Conservation (phyloP, 345 rosid species). For the Pistacia integerrima region DNA sequence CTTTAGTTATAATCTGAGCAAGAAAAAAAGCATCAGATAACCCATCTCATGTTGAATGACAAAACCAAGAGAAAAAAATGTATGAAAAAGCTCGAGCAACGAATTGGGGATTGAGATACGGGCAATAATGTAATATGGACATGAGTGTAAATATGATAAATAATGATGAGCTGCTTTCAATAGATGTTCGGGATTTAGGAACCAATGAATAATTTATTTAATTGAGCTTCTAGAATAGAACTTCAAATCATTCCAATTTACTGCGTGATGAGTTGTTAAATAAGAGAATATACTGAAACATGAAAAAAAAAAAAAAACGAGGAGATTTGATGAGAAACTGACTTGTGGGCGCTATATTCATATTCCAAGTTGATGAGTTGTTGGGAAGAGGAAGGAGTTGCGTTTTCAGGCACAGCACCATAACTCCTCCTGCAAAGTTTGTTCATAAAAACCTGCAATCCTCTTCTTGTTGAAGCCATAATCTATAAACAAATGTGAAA, state of each 20-base stretch:
- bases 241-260: not conserved
- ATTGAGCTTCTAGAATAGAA: not conserved
- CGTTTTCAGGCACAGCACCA: conserved; percentile 44
- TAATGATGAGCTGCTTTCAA: not conserved
- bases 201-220: not conserved
- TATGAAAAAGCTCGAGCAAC: not conserved
- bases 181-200: not conserved
- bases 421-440: conserved; percentile 41
- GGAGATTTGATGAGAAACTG: conserved; percentile 14
- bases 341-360: conserved; percentile 95
- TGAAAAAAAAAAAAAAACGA: not conserved
- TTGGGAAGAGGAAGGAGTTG: conserved; percentile 54
- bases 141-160: not conserved
- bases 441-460: conserved; percentile 30
- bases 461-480: conserved; percentile 34
- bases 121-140: not conserved
- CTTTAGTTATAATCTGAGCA: not conserved
- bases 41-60: not conserved
- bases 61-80: not conserved
- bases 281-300: not conserved
- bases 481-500: not conserved
- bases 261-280: not conserved
- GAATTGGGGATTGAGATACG: not conserved
- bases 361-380: conserved; percentile 70
- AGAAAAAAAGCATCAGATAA: not conserved